Percentiles rank a stretch among this genome's conserved stretches.
These are phyloP conservation scores for Sporormia fimetaria DNA, from an alignment of 495 filamentous ascomycete genomes.

Conservation along the genomic window DNA sequence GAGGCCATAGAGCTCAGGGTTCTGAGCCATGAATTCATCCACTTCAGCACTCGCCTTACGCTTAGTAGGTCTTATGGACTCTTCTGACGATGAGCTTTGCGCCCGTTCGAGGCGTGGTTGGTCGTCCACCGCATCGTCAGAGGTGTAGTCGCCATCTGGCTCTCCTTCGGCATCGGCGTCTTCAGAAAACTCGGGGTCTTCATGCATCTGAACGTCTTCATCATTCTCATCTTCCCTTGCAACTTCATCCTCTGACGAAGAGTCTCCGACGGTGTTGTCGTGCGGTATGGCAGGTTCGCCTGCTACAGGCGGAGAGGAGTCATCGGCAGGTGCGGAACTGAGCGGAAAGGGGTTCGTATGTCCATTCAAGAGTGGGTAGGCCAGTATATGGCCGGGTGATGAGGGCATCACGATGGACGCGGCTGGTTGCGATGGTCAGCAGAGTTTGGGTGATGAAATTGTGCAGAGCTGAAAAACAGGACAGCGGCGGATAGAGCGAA, in stretches of 20 bases:
- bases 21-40: constrained; percentile 73
- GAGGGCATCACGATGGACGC: constrained; percentile 31
- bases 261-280: constrained; percentile 27
- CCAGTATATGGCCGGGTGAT: constrained; percentile 21
- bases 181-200: constrained; percentile 39
- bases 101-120: constrained; percentile 24
- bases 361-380: no score
- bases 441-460: no score
- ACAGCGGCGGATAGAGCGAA: constrained; percentile 19
- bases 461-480: constrained; percentile 15
- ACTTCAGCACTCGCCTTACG: constrained; percentile 60
- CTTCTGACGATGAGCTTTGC: constrained; percentile 55
- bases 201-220: constrained; percentile 32
- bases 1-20: constrained; percentile 93
- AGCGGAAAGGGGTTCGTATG: constrained; percentile 35
- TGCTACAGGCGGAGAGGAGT: constrained; percentile 40
- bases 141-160: constrained; percentile 70
- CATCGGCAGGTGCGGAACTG: constrained; percentile 32
- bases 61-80: constrained; percentile 55
- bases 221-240: constrained; percentile 17
- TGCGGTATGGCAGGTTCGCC: constrained; percentile 34
- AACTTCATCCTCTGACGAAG: constrained; percentile 20
- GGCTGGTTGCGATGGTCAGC: constrained; percentile 33
- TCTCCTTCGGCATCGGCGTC: constrained; percentile 57
- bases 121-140: constrained; percentile 44